phyloP scores from a whole-genome alignment of 495 filamentous ascomycete genomes.

The Thermochaetoides thermophila region DNA sequence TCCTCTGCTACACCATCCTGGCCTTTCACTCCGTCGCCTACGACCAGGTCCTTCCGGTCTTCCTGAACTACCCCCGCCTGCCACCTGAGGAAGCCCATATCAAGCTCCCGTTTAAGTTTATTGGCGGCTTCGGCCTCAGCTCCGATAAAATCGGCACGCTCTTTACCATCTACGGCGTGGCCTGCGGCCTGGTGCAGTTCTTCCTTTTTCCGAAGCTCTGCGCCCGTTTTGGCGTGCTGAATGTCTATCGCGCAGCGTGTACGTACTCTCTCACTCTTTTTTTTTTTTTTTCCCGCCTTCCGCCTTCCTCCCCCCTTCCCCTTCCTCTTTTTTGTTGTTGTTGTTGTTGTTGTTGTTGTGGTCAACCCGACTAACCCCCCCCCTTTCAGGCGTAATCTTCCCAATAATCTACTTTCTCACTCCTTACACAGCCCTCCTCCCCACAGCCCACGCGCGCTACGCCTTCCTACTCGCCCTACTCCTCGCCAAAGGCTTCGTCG shows the following conservation, averaged over 20 bases:
- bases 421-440: slow-evolving; percentile 55
- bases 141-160: slow-evolving; percentile 60
- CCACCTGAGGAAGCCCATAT: slow-evolving; percentile 37
- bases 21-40: slow-evolving; percentile 64
- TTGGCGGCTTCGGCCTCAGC: slow-evolving; percentile 60
- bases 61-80: slow-evolving; percentile 54
- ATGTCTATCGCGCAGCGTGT: slow-evolving; percentile 46
- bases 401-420: slow-evolving; percentile 58
- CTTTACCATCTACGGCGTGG: slow-evolving; percentile 59
- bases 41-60: slow-evolving; percentile 69
- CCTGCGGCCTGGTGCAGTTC: slow-evolving; percentile 65
- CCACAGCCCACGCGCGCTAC: slow-evolving; percentile 24
- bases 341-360: too few relatives aligned
- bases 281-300: neutral
- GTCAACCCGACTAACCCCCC: slow-evolving; percentile 1
- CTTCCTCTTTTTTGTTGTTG: too few relatives aligned
- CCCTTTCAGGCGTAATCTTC: slow-evolving; percentile 32
- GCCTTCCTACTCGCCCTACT: slow-evolving; percentile 39
- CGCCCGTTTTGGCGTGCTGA: slow-evolving; percentile 52
- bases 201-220: slow-evolving; percentile 59
- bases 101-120: slow-evolving; percentile 60
- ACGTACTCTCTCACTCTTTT: slow-evolving; percentile 1
- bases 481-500: slow-evolving; percentile 51
- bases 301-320: neutral
- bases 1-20: slow-evolving; percentile 59